phyloP scores from a whole-genome alignment of 2,329 filamentous ascomycete genomes.

The Bretziella fagacearum region DNA sequence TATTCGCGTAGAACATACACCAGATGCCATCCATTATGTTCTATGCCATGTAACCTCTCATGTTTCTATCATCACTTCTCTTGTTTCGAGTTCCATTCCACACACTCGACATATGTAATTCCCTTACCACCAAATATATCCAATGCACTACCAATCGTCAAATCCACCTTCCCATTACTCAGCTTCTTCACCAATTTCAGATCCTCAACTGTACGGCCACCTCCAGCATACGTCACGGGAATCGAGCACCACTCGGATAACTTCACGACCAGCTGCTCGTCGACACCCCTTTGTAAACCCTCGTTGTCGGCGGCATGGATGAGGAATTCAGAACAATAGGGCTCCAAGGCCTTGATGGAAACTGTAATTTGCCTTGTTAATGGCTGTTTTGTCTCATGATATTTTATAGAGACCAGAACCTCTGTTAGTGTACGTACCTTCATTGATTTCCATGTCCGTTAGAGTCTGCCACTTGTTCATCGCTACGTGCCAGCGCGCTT shows the following conservation, averaged over 20 bases:
- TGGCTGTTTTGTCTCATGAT: neutral
- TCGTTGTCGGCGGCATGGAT: constrained; percentile 97
- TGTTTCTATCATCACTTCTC: neutral
- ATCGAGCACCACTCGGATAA: constrained; percentile 77
- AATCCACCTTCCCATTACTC: constrained; percentile 66
- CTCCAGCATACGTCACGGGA: constrained; percentile 90
- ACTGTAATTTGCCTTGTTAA: constrained; percentile 35
- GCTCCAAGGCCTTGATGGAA: constrained; percentile 63
- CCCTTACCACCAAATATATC: constrained; percentile 87
- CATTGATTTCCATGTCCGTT: constrained; percentile 84
- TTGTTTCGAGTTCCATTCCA: constrained; percentile 58
- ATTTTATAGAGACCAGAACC: neutral
- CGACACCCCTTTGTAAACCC: constrained; percentile 79
- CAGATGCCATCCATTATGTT: too few species aligned
- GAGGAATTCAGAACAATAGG: constrained; percentile 89
- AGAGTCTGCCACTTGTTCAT: constrained; percentile 99
- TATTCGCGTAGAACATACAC: too few species aligned
- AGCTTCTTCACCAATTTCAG: constrained; percentile 64
- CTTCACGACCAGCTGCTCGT: constrained; percentile 61
- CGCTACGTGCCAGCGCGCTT: constrained; percentile 77
- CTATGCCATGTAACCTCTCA: too few species aligned
- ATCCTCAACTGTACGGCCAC: constrained; percentile 68
- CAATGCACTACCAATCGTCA: constrained; percentile 90
- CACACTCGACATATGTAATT: constrained; percentile 76
- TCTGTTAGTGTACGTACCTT: constrained; percentile 38